Evolutionary conservation across 2,329 filamentous ascomycete genomes (phyloP).

Genomic region (Myriosclerotinia scirpicola): DNA sequence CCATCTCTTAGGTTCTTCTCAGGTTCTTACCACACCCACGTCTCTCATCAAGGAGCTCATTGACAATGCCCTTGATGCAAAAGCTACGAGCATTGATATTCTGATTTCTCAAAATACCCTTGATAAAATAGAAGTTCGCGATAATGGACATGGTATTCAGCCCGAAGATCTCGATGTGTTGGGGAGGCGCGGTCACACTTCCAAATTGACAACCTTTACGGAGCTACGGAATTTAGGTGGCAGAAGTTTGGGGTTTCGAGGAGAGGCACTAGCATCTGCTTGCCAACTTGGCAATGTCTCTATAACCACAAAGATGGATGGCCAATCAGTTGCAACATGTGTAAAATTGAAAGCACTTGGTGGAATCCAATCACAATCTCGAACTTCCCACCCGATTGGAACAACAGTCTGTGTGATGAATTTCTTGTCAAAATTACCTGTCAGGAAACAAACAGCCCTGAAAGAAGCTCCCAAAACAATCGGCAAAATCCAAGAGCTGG

Average conservation of each 20-base stretch:
- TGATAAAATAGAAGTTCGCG: conserved; percentile 67
- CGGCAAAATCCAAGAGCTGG: conserved; percentile 56
- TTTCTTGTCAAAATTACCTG: conserved; percentile 61
- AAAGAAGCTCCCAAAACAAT: conserved; percentile 60
- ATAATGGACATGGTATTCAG: conserved; percentile 72
- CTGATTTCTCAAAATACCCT: conserved; percentile 64
- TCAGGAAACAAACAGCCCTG: conserved; percentile 58
- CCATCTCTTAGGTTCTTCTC: conserved; percentile 59
- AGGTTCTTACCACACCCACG: conserved; percentile 58
- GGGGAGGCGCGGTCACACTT: conserved; percentile 69
- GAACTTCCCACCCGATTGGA: conserved; percentile 58
- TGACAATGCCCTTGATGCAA: conserved; percentile 74
- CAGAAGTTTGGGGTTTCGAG: conserved; percentile 70
- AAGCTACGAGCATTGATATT: conserved; percentile 65
- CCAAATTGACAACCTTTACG: conserved; percentile 65
- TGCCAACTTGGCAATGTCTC: conserved; percentile 59
- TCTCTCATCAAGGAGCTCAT: conserved; percentile 73
- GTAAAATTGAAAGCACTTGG: conserved; percentile 47
- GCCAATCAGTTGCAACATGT: conserved; percentile 57
- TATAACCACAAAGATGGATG: conserved; percentile 62
- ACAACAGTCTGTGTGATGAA: conserved; percentile 63
- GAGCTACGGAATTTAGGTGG: conserved; percentile 59
- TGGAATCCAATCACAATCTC: conserved; percentile 44
- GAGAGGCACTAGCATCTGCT: conserved; percentile 68
- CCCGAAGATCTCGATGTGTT: conserved; percentile 60